Conservation (phyloP, 805 yeast genomes). For the Lachancea cidri region DNA sequence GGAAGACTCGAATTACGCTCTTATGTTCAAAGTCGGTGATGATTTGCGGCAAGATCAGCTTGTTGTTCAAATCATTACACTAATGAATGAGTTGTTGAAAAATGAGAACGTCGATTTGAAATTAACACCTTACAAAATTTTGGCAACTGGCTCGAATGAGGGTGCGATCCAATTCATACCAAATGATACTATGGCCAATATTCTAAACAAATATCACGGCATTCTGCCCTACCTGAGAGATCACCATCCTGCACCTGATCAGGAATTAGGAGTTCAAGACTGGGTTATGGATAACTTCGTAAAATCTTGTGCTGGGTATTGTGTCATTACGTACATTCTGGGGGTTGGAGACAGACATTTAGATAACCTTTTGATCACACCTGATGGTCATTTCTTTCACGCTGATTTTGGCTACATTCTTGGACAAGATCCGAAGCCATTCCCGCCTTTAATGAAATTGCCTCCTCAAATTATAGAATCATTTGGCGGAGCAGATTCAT, state of each 20-base stretch:
- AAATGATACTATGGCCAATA: slow-evolving; percentile 80
- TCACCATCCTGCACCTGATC: slow-evolving; percentile 52
- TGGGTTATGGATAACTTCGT: slow-evolving; percentile 91
- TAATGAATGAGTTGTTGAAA: slow-evolving; percentile 84
- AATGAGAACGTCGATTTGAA: slow-evolving; percentile 87
- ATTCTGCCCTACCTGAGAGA: slow-evolving; percentile 65
- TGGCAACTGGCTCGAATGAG: slow-evolving; percentile 86
- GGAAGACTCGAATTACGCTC: slow-evolving; percentile 51
- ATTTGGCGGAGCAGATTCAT: slow-evolving; percentile 89
- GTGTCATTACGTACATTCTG: slow-evolving; percentile 87
- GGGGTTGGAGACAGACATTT: slow-evolving; percentile 98
- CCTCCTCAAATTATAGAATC: slow-evolving; percentile 97
- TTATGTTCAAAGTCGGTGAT: slow-evolving; percentile 93
- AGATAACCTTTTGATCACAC: slow-evolving; percentile 78
- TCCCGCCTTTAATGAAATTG: slow-evolving; percentile 95
- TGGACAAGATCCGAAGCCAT: slow-evolving; percentile 97
- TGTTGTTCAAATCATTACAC: slow-evolving; percentile 84
- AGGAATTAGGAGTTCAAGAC: slow-evolving; percentile 33
- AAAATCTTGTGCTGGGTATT: slow-evolving; percentile 94
- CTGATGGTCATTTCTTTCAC: slow-evolving; percentile 89
- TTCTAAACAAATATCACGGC: slow-evolving; percentile 67
- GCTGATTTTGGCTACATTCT: slow-evolving; percentile 96
- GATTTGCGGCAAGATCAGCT: slow-evolving; percentile 95
- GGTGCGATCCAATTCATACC: slow-evolving; percentile 96
- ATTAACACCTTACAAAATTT: slow-evolving; percentile 80